Evolutionary conservation across 2,329 filamentous ascomycete genomes (phyloP), one percentile per base, ranked within the genome.

Genomic region (Hypoxylon sp.): DNA sequence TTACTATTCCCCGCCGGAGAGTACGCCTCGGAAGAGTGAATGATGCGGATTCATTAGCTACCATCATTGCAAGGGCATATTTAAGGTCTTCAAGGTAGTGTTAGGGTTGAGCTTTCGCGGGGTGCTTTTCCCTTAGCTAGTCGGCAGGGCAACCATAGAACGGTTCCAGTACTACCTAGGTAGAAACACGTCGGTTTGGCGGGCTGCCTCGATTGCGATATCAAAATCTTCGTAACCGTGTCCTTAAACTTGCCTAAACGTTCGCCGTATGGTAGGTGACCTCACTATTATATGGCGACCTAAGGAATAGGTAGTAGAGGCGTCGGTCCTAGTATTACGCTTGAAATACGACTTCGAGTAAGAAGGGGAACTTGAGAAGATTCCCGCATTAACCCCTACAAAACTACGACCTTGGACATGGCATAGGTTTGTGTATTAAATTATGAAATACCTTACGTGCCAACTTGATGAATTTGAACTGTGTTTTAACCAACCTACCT

Each of bases 221-320:
- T 70, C 57, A 29, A 70, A 67, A 3, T 55, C 65, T 46, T 70
- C 70, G 22, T 63, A 17, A 70, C 39, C 26, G 29, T 29, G 24
- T 58, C 35, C 54, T 54, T 68, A 39, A 72, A 70, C 2, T 57
- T 50, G 31, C 4, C 6, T 3, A 57, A 6, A 5, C 37, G 31
- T 19, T 57, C 29, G 29, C 29, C 37, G 51, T 29, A 19, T 8
- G 3, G 5, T 17, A 14, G 48, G 17, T 4, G 19, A 33, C 14
- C 48, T 17, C 42, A 54, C 3, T 54, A 57, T 22, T 3, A 22
- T 22, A 22, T 22, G 26, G 13, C 42, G 5, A 37, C 51, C n/a
- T 55, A 54, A 14, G 55, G 54, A 33, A 29, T 17, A 17, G 26
- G 22, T 17, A 48, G 50, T 33, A 37, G 53, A 3, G 37, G 13